Conservation (phyloP, 345 rosid species). For the Cardamine resedifolia region DNA sequence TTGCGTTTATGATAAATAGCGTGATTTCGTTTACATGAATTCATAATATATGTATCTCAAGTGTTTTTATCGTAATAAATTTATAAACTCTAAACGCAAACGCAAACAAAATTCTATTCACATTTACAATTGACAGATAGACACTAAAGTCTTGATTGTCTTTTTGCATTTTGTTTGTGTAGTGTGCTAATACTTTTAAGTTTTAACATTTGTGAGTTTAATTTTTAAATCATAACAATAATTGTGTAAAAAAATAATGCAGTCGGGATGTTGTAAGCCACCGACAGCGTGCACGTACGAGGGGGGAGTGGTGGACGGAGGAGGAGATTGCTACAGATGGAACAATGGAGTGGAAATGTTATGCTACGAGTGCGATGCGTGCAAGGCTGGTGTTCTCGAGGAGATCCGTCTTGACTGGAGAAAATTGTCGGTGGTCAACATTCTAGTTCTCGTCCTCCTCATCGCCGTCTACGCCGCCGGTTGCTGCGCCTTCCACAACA, state of each 20-base stretch:
- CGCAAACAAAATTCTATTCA: neutral
- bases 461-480: conserved; percentile 73
- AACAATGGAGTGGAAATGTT: conserved; percentile 54
- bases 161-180: too few relatives aligned
- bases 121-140: neutral
- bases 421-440: conserved; percentile 69
- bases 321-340: conserved; percentile 83
- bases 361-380: conserved; percentile 93
- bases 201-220: too few relatives aligned
- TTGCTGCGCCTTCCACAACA: conserved; percentile 83
- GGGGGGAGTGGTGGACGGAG: conserved; percentile 47
- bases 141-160: too few relatives aligned
- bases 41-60: neutral
- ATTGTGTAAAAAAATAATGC: neutral
- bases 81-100: too few relatives aligned
- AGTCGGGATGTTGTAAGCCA: conserved; percentile 99
- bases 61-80: neutral
- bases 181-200: too few relatives aligned
- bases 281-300: conserved; percentile 80
- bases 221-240: neutral
- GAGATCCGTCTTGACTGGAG: conserved; percentile 77
- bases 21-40: neutral
- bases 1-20: neutral
- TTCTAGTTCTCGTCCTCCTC: conserved; percentile 66
- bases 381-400: conserved; percentile 93